phyloP scores from a whole-genome alignment of 192 early-diverging fungal genomes.

The Linnemannia schmuckeri region DNA sequence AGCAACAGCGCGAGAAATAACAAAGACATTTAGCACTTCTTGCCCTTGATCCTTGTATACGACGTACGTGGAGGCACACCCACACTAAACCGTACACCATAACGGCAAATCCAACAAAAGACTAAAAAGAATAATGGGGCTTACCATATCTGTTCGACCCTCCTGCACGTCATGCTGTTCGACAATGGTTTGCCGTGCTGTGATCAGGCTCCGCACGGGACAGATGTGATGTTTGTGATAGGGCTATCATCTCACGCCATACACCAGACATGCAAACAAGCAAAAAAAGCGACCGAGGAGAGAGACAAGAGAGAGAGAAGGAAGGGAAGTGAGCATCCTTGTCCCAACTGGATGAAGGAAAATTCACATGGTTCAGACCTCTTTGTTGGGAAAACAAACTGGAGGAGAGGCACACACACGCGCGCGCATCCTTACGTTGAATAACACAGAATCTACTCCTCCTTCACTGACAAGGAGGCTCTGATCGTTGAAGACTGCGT shows the following conservation, averaged over 20 bases:
- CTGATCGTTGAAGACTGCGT: constrained; percentile 8
- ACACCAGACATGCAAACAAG: not conserved
- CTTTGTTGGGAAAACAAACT: not conserved
- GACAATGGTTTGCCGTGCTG: constrained; percentile 32
- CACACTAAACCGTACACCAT: not conserved
- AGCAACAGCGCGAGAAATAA: not conserved
- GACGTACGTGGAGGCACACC: not conserved
- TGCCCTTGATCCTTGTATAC: not conserved
- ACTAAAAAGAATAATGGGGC: not conserved
- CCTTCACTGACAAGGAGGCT: not conserved
- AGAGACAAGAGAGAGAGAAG: not conserved
- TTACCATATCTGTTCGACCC: constrained; percentile 29
- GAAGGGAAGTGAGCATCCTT: not conserved
- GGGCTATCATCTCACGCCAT: not conserved
- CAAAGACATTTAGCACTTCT: not conserved
- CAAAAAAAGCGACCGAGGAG: not conserved
- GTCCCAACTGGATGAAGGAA: not conserved
- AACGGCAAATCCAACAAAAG: not conserved
- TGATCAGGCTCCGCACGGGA: constrained; percentile 15
- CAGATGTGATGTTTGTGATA: constrained; percentile 13
- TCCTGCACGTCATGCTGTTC: constrained; percentile 30
- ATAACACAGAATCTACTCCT: not conserved
- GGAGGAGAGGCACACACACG: not conserved
- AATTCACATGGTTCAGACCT: not conserved
- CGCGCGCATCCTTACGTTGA: not conserved